A percentile compares a stretch with the other conserved stretches of the same genome.
These are phyloP conservation scores for Talaromyces sp. DNA, from an alignment of 2,329 filamentous ascomycete species.

Conservation along the genomic window DNA sequence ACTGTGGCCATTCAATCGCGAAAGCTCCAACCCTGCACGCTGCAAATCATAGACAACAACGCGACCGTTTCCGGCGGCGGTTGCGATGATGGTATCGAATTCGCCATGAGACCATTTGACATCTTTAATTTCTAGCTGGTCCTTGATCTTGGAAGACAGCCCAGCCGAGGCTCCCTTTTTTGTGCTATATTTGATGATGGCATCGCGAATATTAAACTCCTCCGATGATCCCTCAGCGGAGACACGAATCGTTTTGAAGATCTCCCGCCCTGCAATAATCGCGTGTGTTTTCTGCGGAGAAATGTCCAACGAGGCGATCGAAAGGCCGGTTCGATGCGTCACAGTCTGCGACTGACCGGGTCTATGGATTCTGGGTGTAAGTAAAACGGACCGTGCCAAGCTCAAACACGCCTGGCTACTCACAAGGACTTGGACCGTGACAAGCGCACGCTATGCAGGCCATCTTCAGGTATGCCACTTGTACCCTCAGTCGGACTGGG, in stretches of 20 bases:
- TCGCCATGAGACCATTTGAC: slow-evolving; percentile 63
- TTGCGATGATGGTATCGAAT: slow-evolving; percentile 56
- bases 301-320: slow-evolving; percentile 58
- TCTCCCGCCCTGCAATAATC: slow-evolving; percentile 59
- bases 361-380: slow-evolving; percentile 19
- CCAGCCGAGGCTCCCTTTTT: slow-evolving; percentile 42
- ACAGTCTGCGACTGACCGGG: slow-evolving; percentile 49
- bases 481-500: slow-evolving; percentile 43
- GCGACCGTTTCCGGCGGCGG: slow-evolving; percentile 59
- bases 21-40: slow-evolving; percentile 54
- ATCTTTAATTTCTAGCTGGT: slow-evolving; percentile 58
- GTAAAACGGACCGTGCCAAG: slow-evolving; percentile 13
- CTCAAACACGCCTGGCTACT: slow-evolving; percentile 8
- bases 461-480: slow-evolving; percentile 5
- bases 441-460: slow-evolving; percentile 22
- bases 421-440: slow-evolving; percentile 37
- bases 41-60: slow-evolving; percentile 61
- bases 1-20: slow-evolving; percentile 58
- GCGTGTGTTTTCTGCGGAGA: slow-evolving; percentile 59
- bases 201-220: slow-evolving; percentile 58
- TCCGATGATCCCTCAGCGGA: slow-evolving; percentile 53
- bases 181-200: slow-evolving; percentile 52
- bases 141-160: slow-evolving; percentile 46
- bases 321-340: slow-evolving; percentile 58
- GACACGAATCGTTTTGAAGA: slow-evolving; percentile 59